Evolutionary conservation across 1,284 basidiomycete genomes (phyloP).

Genomic region (Microbotryum saponariae): DNA sequence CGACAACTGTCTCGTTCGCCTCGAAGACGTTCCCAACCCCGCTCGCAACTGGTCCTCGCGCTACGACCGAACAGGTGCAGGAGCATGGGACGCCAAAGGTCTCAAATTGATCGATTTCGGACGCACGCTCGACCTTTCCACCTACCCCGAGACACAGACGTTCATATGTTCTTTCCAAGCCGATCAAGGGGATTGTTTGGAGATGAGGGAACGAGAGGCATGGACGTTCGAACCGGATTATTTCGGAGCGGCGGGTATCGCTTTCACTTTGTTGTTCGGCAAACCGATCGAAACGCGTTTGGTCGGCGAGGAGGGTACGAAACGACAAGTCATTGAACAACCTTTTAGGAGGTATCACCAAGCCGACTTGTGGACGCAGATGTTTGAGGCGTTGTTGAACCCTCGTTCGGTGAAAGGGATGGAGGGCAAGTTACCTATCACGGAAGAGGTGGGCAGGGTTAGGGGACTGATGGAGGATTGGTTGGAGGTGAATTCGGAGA

Average conservation of each 20-base stretch:
- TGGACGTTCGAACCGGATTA: conserved; percentile 97
- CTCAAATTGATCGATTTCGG: conserved; percentile 95
- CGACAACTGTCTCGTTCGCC: conserved; percentile 89
- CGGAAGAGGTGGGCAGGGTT: conserved; percentile 56
- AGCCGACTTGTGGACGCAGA: conserved; percentile 67
- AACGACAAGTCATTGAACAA: conserved; percentile 59
- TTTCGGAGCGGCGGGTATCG: conserved; percentile 82
- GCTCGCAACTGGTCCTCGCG: conserved; percentile 58
- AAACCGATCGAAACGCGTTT: conserved; percentile 72
- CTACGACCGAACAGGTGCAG: conserved; percentile 66
- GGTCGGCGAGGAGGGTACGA: conserved; percentile 37
- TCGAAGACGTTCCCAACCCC: conserved; percentile 63
- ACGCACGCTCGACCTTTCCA: conserved; percentile 73
- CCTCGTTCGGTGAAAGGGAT: conserved; percentile 53
- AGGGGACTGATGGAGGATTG: conserved; percentile 77
- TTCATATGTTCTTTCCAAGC: conserved; percentile 84
- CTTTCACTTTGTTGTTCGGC: conserved; percentile 92
- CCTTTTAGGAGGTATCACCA: conserved; percentile 95
- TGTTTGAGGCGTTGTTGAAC: conserved; percentile 85
- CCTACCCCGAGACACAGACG: conserved; percentile 67
- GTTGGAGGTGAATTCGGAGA: conserved; percentile 58
- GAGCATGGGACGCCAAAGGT: conserved; percentile 82
- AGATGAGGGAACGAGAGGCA: conserved; percentile 70
- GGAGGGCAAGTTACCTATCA: conserved; percentile 57
- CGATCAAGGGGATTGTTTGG: conserved; percentile 79